phyloP scores from a whole-genome alignment of 164 flowering plant genomes.

The Vitis vinifera region DNA sequence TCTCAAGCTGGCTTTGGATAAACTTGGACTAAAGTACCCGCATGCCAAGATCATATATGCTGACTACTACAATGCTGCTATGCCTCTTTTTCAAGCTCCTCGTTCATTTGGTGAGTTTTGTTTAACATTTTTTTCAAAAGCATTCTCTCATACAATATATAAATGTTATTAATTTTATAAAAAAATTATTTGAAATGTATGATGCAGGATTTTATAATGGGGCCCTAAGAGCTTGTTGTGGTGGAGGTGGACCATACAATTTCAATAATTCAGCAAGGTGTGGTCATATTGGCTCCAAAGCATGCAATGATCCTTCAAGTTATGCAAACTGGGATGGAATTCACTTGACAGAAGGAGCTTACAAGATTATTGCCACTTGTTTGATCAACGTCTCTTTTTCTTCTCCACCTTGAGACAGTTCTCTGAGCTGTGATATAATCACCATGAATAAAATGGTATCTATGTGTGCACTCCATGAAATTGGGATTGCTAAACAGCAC shows the following conservation, averaged over 20 bases:
- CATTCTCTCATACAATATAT: not conserved
- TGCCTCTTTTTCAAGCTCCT: conserved; percentile 33
- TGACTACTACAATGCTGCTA: conserved; percentile 50
- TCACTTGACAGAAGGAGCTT: conserved; percentile 60
- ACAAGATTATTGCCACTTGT: conserved; percentile 31
- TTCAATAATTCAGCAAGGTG: conserved; percentile 45
- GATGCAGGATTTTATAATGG: conserved; percentile 44
- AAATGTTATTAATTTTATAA: too few species aligned
- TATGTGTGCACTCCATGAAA: too few species aligned
- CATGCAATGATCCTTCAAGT: conserved; percentile 38
- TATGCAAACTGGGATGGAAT: conserved; percentile 64
- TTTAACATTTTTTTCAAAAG: not conserved
- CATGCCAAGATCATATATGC: conserved; percentile 50
- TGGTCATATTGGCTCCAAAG: conserved; percentile 44
- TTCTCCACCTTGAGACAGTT: conserved; percentile 19
- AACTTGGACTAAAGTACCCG: conserved; percentile 39
- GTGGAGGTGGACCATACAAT: conserved; percentile 66
- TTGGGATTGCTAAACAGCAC: too few species aligned
- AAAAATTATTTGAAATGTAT: too few species aligned
- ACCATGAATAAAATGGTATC: not conserved
- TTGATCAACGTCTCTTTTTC: conserved; percentile 32
- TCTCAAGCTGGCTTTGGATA: conserved; percentile 33
- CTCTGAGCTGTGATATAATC: not conserved
- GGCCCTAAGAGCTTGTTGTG: conserved; percentile 54
- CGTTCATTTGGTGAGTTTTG: conserved; percentile 35